Evolutionary conservation across 2,329 filamentous ascomycete genomes (phyloP).

Genomic region (Colletotrichum sansevieriae): DNA sequence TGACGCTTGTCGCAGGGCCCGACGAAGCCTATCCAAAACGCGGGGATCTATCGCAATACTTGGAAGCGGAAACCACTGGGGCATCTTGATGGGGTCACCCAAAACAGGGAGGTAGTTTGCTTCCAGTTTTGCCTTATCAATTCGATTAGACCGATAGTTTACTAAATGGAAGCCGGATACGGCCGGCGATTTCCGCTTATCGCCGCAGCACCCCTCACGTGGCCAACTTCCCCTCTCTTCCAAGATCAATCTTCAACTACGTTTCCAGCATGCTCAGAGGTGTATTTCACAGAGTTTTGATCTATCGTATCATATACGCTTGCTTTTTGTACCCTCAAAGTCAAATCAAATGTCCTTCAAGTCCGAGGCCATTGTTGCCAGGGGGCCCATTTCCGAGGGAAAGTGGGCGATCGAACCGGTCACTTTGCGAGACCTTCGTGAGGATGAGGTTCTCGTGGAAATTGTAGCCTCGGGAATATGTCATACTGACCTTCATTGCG

Average conservation of each 20-base stretch:
- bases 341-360: slow-evolving; percentile 43
- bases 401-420: slow-evolving; percentile 51
- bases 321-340: background rate
- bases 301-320: background rate
- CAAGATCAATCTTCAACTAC: too few relatives aligned
- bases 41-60: too few relatives aligned
- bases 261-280: too few relatives aligned
- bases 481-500: slow-evolving; percentile 66
- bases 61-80: too few relatives aligned
- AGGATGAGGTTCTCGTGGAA: slow-evolving; percentile 64
- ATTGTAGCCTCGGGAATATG: slow-evolving; percentile 68
- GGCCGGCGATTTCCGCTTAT: slow-evolving; percentile 11
- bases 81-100: background rate
- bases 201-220: slow-evolving; percentile 16
- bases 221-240: background rate
- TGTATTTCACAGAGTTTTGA: too few relatives aligned
- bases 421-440: slow-evolving; percentile 44
- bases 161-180: background rate
- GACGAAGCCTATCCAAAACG: too few relatives aligned
- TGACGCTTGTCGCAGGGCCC: too few relatives aligned
- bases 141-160: slow-evolving; percentile 22
- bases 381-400: slow-evolving; percentile 49
- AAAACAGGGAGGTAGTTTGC: slow-evolving; percentile 13
- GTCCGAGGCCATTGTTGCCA: slow-evolving; percentile 49
- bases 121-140: slow-evolving; percentile 9